phyloP scores from a whole-genome alignment of 805 yeast genomes.

The Candida easanensis region DNA sequence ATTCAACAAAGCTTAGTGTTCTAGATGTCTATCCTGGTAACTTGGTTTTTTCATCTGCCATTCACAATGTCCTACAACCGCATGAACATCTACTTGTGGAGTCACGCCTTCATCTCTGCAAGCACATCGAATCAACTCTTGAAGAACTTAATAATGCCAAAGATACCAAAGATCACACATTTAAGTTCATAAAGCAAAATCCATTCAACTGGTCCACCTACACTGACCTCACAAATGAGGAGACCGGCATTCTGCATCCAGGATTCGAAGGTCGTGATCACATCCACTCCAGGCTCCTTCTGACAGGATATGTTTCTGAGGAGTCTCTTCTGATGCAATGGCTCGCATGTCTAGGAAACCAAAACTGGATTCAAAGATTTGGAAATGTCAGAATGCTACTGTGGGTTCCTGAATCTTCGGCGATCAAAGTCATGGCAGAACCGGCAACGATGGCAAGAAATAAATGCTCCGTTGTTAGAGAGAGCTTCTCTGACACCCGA shows the following conservation, averaged over 20 bases:
- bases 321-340: constrained; percentile 76
- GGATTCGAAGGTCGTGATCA: constrained; percentile 33
- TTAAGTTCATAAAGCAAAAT: constrained; percentile 37
- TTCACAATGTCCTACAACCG: constrained; percentile 64
- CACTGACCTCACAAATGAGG: constrained; percentile 39
- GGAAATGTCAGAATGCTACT: constrained; percentile 75
- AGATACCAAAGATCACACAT: constrained; percentile 11
- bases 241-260: constrained; percentile 43
- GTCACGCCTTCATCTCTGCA: constrained; percentile 34
- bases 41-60: constrained; percentile 56
- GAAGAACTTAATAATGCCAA: background rate
- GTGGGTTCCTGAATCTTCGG: constrained; percentile 61
- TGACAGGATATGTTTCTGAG: constrained; percentile 58
- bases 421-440: constrained; percentile 58
- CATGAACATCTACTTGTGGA: constrained; percentile 63
- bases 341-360: constrained; percentile 61
- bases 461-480: constrained; percentile 62
- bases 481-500: constrained; percentile 56
- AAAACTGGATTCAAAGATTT: constrained; percentile 71
- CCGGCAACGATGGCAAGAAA: constrained; percentile 51
- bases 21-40: constrained; percentile 61
- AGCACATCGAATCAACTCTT: constrained; percentile 13
- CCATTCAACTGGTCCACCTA: constrained; percentile 73
- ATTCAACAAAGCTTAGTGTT: constrained; percentile 42
- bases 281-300: constrained; percentile 52